Evolutionary conservation across 1,139 yeast genomes (phyloP).

Genomic region (Hansenula lynferdii): DNA sequence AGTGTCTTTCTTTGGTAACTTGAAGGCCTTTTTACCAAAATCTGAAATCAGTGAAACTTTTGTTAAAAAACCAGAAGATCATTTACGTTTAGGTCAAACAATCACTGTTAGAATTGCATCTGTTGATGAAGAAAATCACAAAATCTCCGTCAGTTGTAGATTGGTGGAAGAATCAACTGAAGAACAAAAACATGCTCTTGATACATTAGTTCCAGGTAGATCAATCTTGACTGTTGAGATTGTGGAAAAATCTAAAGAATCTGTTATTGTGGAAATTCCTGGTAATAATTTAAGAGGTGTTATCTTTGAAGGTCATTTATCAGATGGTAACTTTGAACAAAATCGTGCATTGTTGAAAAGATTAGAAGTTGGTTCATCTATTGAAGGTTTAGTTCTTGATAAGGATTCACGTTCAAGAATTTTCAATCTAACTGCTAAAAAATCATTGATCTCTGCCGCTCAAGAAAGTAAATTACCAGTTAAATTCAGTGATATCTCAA

Average conservation of each 20-base stretch:
- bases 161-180: slow-evolving; percentile 51
- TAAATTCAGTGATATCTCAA: slow-evolving; percentile 51
- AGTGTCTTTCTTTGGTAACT: slow-evolving; percentile 74
- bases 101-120: slow-evolving; percentile 62
- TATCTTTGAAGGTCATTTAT: slow-evolving; percentile 66
- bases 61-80: slow-evolving; percentile 72
- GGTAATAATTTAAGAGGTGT: slow-evolving; percentile 64
- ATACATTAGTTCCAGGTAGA: slow-evolving; percentile 53
- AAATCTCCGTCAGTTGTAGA: slow-evolving; percentile 70
- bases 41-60: slow-evolving; percentile 88
- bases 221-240: slow-evolving; percentile 58
- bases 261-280: slow-evolving; percentile 60
- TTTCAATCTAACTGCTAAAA: slow-evolving; percentile 59
- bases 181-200: slow-evolving; percentile 44
- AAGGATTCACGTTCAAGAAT: slow-evolving; percentile 59
- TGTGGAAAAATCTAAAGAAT: slow-evolving; percentile 71
- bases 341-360: slow-evolving; percentile 59
- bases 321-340: slow-evolving; percentile 72
- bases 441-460: slow-evolving; percentile 64
- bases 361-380: slow-evolving; percentile 50
- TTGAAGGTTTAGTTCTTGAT: slow-evolving; percentile 63
- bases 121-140: slow-evolving; percentile 49
- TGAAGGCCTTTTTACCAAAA: slow-evolving; percentile 79
- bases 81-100: slow-evolving; percentile 80
- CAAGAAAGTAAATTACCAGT: slow-evolving; percentile 50